Conservation (phyloP, 306 rosid genomes). For the Cicer bijugum region DNA sequence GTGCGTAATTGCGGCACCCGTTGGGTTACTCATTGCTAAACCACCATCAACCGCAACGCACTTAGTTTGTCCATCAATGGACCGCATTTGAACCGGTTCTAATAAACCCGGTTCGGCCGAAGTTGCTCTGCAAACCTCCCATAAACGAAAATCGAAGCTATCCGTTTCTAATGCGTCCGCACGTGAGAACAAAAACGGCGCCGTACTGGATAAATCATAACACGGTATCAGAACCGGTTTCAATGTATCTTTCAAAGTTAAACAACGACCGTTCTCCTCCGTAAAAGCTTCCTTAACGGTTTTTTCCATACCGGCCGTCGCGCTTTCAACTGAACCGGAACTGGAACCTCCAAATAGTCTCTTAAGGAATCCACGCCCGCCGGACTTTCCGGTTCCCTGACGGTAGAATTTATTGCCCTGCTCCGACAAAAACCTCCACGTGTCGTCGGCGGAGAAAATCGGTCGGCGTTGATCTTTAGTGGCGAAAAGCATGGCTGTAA, state of each 20-base stretch:
- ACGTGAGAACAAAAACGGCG: conserved; percentile 93
- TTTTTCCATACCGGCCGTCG: conserved; percentile 69
- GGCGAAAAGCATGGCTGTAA: conserved; percentile 88
- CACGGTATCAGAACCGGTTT: conserved; percentile 93
- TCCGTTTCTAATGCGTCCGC: conserved; percentile 97
- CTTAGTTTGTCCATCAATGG: conserved; percentile 65
- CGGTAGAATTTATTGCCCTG: conserved; percentile 71
- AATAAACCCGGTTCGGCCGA: conserved; percentile 84
- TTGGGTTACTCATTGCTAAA: conserved; percentile 87
- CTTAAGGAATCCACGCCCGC: conserved; percentile 46
- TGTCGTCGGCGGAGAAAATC: conserved; percentile 73
- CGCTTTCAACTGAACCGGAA: conserved; percentile 40
- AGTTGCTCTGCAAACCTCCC: conserved; percentile 97
- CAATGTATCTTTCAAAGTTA: conserved; percentile 85
- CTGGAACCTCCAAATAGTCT: conserved; percentile 49
- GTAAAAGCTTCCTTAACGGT: conserved; percentile 75
- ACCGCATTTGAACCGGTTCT: conserved; percentile 80
- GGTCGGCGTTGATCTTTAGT: conserved; percentile 71
- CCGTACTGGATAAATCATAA: conserved; percentile 89
- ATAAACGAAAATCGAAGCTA: conserved; percentile 84
- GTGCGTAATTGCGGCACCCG: conserved; percentile 95
- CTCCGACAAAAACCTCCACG: conserved; percentile 77
- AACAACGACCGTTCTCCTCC: conserved; percentile 52
- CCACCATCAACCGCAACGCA: conserved; percentile 93
- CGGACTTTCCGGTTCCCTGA: conserved; percentile 37